Evolutionary conservation across 495 filamentous ascomycete genomes (phyloP), one percentile per base, ranked within the genome.

Genomic region (Pyronema domesticum): DNA sequence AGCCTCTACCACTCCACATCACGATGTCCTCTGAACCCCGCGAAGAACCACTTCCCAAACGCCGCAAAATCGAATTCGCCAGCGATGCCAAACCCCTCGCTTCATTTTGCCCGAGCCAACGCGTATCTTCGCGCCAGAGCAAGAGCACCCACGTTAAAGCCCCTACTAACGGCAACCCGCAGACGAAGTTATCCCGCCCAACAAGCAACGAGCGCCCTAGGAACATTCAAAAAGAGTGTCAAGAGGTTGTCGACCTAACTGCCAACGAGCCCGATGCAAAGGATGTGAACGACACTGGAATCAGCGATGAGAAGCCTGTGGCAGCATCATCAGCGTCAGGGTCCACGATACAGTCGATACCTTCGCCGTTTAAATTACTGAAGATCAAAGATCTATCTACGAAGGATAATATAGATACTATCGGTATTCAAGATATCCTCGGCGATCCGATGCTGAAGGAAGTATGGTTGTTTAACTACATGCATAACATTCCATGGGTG

Each of bases 391-490:
- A 84, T 56, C 69, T 89, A 2, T 71, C 81, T 2, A 59, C 66
- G 0, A 63, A 69, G 0, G 67, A 71, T 6, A 94, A 95, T 70
- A 68, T 74, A 51, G 82, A 82, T 63, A 73, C 85, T 0, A 66
- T 91, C 42, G 72, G 71, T 6, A 69, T 94, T 18, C 71, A 71
- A 15, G 82, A 88, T 54, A 76, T 95, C 51, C 74, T 95, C 3
- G 80, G 83, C 0, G 81, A 93, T 64, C 84, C 85, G 0, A 61
- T 61, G 63, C 87, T 95, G 51, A 72, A 76, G 37, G 84, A 91
- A 67, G 85, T 82, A 60, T 95, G 88, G 88, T 76, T 86, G 39
- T 94, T 95, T 68, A 94, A 94, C 60, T 94, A 81, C 61, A 70
- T 89, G 2, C 80, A 89, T 62, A 82, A 94, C 69, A 70, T 94